Base-by-base conservation (phyloP, 805 yeast species). In the Limtongia smithiae region DNA sequence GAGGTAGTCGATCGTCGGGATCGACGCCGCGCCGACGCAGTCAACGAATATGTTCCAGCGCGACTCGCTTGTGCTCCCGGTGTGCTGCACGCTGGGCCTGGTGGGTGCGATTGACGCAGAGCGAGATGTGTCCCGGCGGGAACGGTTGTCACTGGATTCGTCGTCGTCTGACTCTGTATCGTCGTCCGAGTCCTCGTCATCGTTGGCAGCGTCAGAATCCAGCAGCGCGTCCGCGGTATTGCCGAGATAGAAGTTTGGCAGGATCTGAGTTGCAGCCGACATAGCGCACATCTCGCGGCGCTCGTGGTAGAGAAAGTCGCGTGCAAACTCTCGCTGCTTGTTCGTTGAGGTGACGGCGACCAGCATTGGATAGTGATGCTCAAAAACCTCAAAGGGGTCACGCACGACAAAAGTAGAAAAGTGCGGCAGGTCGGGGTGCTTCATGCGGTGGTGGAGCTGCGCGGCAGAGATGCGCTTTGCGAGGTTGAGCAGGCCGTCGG, bases 251-350 rank as follows among this genome's bases (percentile, higher is more conserved):
- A 89, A 77, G 41, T 77, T 72, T 8, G 63, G 54, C 14, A 64
- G 62, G 1, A 86, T 69, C 11, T 72, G 75, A 0, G 93, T 77
- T 0, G 95, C 94, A 8, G 86, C 74, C 0, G 95, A 83, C 90
- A 90, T 84, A 62, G 78, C 79, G 1, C 88, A 73, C 44, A 88
- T 83, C 65, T 90, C 96, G n/a, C 85, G 71, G 52, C 84, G 80
- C 64, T 90, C 97, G 60, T 84, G 80, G 55, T 79, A 74, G 18
- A 77, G 71, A 60, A 82, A 80, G 59, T 86, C 85, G 24, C 76
- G 71, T 11, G 51, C 49, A n/a, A 22, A n/a, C 6, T 51, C 56
- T 6, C 30, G 37, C 22, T 34, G 12, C 22, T 27, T 40, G 41
- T 62, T 60, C 7, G 41, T 12, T 11, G 56, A 37, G 30, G 51